Evolutionary conservation across 805 yeast species (phyloP), one percentile per base, ranked within the genome.

Genomic region (Alloascoidea africana): DNA sequence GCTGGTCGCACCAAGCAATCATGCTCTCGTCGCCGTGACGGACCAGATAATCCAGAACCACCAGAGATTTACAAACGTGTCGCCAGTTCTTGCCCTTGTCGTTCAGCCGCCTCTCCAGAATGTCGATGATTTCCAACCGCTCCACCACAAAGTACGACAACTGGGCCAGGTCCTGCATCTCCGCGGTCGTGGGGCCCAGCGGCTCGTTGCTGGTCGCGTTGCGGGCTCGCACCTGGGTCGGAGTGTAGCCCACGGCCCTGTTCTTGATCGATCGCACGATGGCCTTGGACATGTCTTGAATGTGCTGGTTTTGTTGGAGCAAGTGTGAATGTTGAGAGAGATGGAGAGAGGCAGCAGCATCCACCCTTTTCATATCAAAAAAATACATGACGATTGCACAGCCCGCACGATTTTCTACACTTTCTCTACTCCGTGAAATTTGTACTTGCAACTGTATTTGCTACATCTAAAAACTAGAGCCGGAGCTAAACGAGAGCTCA

Each of bases 11-110:
- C 98, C 98, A 89, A 30, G 76, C 62, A 4, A 87, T 94, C 50
- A 87, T 89, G 50, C 80, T 78, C 46, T 86, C 95, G 16, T 86
- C 70, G 32, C 96, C 98, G 42, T 67, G 70, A 47, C 91, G 73
- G 14, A 87, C 85, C 41, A 89, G 63, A 58, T 77, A 89, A 50
- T 87, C 96, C 47, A 89, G 66, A 13, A 89, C 76, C 1, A 93
- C 79, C 43, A 89, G 65, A 1, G 94, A 77, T 56, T 89, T 91
- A 44, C 91, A 87, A 36, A 89, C 87, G 55, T 89, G 98, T 46
- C 95, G 71, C 96, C 96, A 89, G 60, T 89, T 82, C 56, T 86
- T 87, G 43, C 97, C 97, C 63, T 87, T 87, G 53, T 89, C 97
- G 52, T 89, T 89, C 45, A 89, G 62, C 44, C 98, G 70, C 46